phyloP scores from a whole-genome alignment of 257 asterid genomes.

The Lycium ferocissimum region DNA sequence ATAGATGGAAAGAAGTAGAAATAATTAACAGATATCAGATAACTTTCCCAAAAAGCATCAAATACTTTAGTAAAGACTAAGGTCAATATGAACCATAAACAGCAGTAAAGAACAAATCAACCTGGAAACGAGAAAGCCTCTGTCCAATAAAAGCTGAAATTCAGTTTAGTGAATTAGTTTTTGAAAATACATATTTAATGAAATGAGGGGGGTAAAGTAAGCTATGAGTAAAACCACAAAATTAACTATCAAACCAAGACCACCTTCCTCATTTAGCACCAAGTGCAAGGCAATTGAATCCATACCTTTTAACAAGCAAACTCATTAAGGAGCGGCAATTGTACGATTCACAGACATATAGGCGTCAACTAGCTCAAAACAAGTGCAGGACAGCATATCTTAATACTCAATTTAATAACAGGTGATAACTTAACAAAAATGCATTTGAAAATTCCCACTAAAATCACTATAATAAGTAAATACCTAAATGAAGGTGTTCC shows the following conservation, averaged over 20 bases:
- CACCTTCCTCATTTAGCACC: slow-evolving; percentile 7
- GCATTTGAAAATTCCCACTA: background rate
- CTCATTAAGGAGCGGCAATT: slow-evolving; percentile 1
- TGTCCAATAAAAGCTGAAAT: background rate
- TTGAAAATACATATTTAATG: background rate
- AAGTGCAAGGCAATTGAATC: background rate
- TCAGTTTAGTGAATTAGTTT: slow-evolving; percentile 2
- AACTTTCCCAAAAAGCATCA: background rate
- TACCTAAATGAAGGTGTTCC: slow-evolving; percentile 20
- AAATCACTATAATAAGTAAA: slow-evolving; percentile 21
- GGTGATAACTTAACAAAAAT: slow-evolving; percentile 5
- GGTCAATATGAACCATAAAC: slow-evolving; percentile 19
- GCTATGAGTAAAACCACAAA: background rate
- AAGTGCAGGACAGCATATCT: slow-evolving; percentile 21
- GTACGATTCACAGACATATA: background rate
- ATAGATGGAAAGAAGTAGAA: background rate
- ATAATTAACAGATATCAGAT: background rate
- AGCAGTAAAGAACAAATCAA: slow-evolving; percentile 5
- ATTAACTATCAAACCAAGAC: slow-evolving; percentile 19
- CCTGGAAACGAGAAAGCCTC: background rate
- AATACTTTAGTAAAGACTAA: background rate
- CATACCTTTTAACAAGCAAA: background rate
- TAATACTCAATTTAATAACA: background rate
- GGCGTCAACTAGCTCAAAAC: background rate
- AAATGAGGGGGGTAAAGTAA: background rate